Conservation (phyloP, 208 protist genomes). For the Leishmania arabica region DNA sequence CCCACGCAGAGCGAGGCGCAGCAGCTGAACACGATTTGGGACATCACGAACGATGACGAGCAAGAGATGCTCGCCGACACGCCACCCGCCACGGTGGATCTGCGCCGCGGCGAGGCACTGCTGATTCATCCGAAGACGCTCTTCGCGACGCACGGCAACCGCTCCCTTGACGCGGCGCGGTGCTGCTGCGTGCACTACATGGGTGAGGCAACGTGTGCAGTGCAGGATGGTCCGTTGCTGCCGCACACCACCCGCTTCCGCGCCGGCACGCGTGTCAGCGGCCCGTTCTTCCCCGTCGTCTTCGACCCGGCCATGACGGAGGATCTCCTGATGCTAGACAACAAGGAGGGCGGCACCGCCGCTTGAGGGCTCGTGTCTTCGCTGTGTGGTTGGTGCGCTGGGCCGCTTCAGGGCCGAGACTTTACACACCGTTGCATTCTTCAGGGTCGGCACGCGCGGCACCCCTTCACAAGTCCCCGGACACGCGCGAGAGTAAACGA, state of each 20-base stretch:
- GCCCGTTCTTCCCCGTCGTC: slow-evolving; percentile 77
- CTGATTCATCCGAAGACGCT: slow-evolving; percentile 83
- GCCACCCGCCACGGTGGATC: slow-evolving; percentile 72
- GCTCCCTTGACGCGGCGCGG: slow-evolving; percentile 54
- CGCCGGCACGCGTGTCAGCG: slow-evolving; percentile 54
- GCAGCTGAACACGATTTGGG: slow-evolving; percentile 88
- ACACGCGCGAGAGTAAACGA: neutral
- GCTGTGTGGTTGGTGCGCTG: neutral
- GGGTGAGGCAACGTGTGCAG: slow-evolving; percentile 53
- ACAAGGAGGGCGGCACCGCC: neutral
- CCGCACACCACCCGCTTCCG: slow-evolving; percentile 78
- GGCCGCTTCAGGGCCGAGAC: neutral
- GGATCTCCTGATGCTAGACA: slow-evolving; percentile 55
- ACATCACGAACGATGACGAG: slow-evolving; percentile 77
- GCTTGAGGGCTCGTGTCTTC: neutral
- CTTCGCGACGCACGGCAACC: slow-evolving; percentile 81
- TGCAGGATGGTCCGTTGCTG: slow-evolving; percentile 68
- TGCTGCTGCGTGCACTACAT: slow-evolving; percentile 83
- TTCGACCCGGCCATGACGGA: slow-evolving; percentile 86
- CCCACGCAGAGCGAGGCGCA: slow-evolving; percentile 63
- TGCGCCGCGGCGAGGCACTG: slow-evolving; percentile 75
- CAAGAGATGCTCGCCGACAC: slow-evolving; percentile 83
- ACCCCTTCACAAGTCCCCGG: neutral
- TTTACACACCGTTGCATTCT: neutral
- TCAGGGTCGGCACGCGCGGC: no score